A percentile compares a stretch with the other conserved stretches of the same genome.
These are phyloP conservation scores for Ganoderma lucidum DNA, from an alignment of 1,284 basidiomycete species.

Conservation along the genomic window DNA sequence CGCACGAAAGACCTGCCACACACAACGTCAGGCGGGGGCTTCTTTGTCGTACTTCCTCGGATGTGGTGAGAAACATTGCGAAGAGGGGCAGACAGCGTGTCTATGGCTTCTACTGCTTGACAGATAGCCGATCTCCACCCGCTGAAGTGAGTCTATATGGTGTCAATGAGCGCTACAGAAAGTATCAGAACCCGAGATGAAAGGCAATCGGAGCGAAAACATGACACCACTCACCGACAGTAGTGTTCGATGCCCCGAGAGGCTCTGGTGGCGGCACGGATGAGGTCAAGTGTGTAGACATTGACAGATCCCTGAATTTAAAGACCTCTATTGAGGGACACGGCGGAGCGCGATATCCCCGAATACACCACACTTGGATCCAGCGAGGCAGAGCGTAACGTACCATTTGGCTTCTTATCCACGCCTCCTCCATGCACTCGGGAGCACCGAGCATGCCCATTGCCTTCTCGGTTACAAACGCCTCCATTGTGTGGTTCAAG, in stretches of 20 bases:
- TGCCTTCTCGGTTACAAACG: constrained; percentile 75
- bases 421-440: constrained; percentile 86
- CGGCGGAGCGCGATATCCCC: constrained; percentile 40
- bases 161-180: constrained; percentile 37
- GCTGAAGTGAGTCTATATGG: constrained; percentile 60
- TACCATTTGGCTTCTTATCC: constrained; percentile 58
- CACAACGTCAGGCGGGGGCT: constrained; percentile 60
- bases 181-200: background rate
- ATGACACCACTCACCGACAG: constrained; percentile 41
- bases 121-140: constrained; percentile 36
- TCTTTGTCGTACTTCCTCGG: constrained; percentile 45
- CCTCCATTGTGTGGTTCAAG: constrained; percentile 76
- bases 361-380: background rate
- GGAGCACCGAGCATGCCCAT: constrained; percentile 81
- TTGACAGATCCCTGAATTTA: constrained; percentile 72
- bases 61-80: constrained; percentile 43
- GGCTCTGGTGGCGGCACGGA: constrained; percentile 55
- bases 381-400: background rate
- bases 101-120: background rate
- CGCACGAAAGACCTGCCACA: constrained; percentile 55
- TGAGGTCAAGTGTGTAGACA: constrained; percentile 73
- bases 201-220: background rate
- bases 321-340: constrained; percentile 78
- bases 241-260: constrained; percentile 47
- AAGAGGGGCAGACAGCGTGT: constrained; percentile 40